phyloP scores from a whole-genome alignment of 1,284 basidiomycete genomes.

The Ustilago shanxiensis region DNA sequence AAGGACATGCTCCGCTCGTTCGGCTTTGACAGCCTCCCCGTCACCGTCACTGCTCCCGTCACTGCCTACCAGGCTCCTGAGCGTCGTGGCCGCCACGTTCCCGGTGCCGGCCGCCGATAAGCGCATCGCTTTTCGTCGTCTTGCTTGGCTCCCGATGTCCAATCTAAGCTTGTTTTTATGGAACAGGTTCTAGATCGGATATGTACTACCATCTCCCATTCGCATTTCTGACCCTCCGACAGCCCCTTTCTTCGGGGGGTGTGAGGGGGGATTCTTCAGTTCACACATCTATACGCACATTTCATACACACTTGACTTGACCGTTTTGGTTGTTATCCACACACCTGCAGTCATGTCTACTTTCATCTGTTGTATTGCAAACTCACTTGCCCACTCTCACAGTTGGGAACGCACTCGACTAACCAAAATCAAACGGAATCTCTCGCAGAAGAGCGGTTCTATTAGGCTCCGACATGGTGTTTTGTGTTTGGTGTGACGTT shows the following conservation, averaged over 20 bases:
- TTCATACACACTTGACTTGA: conserved; percentile 19
- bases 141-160: background rate
- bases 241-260: conserved; percentile 1
- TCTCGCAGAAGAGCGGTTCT: conserved; percentile 41
- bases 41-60: conserved; percentile 67
- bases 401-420: conserved; percentile 23
- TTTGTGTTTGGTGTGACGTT: background rate
- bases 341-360: background rate
- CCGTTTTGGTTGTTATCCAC: background rate
- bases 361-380: conserved; percentile 34
- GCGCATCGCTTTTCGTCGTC: conserved; percentile 25
- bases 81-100: conserved; percentile 68
- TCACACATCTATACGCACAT: background rate
- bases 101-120: conserved; percentile 69
- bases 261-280: background rate
- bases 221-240: conserved; percentile 16
- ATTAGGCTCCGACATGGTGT: conserved; percentile 29
- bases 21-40: conserved; percentile 69
- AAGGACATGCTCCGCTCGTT: conserved; percentile 69
- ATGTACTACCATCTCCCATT: conserved; percentile 38
- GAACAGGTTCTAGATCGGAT: conserved; percentile 12
- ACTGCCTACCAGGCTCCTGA: conserved; percentile 66
- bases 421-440: conserved; percentile 40
- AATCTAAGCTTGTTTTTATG: background rate
- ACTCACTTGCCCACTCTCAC: conserved; percentile 12